These are phyloP conservation scores for Paecilomyces niveus DNA, from an alignment of 2,329 filamentous ascomycete genomes.

Conservation along the genomic window DNA sequence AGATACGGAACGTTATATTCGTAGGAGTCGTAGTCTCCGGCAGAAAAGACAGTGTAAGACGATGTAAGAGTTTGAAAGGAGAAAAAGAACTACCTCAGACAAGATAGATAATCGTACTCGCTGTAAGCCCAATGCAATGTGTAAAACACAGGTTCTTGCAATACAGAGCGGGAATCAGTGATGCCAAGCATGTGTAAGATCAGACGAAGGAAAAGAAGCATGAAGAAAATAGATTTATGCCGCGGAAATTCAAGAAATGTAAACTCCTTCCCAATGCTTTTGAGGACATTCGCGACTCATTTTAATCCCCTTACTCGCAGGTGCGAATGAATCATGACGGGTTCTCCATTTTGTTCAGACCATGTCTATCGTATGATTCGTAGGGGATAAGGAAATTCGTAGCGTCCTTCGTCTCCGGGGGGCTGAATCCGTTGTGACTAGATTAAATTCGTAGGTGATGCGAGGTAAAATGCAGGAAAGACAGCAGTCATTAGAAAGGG, in stretches of 20 bases:
- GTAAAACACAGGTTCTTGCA: background rate
- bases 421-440: conserved; percentile 7
- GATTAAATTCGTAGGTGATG: background rate
- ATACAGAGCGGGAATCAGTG: background rate
- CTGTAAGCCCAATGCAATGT: background rate
- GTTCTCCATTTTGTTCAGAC: conserved; percentile 14
- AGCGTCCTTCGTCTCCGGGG: conserved; percentile 28
- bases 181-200: background rate
- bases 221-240: conserved; percentile 10
- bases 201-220: conserved; percentile 11
- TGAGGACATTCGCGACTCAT: background rate
- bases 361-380: conserved; percentile 36
- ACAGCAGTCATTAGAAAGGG: conserved; percentile 3
- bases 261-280: background rate
- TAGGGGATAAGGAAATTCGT: conserved; percentile 25
- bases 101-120: background rate
- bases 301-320: background rate
- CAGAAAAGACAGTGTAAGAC: background rate
- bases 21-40: background rate
- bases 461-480: background rate
- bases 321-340: conserved; percentile 12
- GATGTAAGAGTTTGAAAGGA: background rate
- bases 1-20: background rate
- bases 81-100: background rate
- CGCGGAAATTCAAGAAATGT: conserved; percentile 4